Percentiles rank a stretch among this genome's conserved stretches.
phyloP scores from a whole-genome alignment of 129 eudicot species.

The Ambrosia artemisiifolia region DNA sequence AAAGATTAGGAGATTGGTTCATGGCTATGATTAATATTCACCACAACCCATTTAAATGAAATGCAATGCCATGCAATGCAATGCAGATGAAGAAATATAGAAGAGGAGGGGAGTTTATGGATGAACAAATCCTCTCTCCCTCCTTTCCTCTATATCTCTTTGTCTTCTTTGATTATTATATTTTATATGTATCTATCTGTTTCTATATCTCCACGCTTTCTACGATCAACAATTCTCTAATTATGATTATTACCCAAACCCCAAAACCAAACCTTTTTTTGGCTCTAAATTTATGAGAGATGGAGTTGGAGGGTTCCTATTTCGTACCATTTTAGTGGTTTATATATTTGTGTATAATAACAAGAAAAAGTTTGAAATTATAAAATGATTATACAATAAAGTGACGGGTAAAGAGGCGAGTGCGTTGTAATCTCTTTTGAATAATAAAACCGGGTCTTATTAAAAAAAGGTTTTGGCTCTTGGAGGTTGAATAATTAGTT shows the following conservation, averaged over 20 bases:
- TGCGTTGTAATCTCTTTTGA: no score
- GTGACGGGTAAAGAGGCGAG: no score
- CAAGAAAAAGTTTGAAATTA: no score
- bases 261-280: neutral
- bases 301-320: constrained; percentile 16
- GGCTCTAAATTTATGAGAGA: constrained; percentile 5
- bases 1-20: constrained; percentile 22
- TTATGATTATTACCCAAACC: constrained; percentile 15
- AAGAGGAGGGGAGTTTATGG: constrained; percentile 27
- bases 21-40: constrained; percentile 14
- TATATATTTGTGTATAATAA: neutral
- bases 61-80: neutral
- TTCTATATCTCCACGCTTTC: constrained; percentile 4
- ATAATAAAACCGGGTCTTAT: no score
- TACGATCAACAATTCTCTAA: constrained; percentile 17
- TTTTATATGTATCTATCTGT: neutral
- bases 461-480: no score
- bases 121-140: constrained; percentile 34
- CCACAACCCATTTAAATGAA: neutral
- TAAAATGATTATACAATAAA: no score
- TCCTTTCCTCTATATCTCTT: neutral
- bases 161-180: no score
- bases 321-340: constrained; percentile 13
- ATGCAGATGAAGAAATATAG: neutral
- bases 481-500: no score